Evolutionary conservation across 2,329 filamentous ascomycete genomes (phyloP).

Genomic region (Hymenoscyphus infarciens): DNA sequence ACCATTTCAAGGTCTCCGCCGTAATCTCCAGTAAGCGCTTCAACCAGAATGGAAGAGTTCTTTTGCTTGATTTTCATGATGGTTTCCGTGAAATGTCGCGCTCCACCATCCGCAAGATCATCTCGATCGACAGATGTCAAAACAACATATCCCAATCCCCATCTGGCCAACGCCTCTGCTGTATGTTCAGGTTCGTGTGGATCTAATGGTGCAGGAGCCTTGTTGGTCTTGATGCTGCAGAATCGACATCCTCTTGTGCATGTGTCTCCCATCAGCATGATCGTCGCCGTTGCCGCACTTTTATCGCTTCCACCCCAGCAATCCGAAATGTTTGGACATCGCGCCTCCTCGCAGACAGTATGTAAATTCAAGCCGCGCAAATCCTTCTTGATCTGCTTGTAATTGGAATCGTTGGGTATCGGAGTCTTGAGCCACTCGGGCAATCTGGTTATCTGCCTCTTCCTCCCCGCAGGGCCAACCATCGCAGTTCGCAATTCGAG

Average conservation of each 20-base stretch:
- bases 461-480: constrained; percentile 60
- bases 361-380: constrained; percentile 84
- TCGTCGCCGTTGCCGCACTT: constrained; percentile 88
- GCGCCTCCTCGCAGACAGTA: constrained; percentile 96
- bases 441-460: constrained; percentile 67
- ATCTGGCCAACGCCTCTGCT: constrained; percentile 84
- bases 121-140: constrained; percentile 92
- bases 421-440: constrained; percentile 96
- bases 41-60: constrained; percentile 71
- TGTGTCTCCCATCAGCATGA: constrained; percentile 99
- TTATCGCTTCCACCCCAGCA: constrained; percentile 95
- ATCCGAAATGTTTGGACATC: constrained; percentile 95
- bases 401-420: constrained; percentile 80
- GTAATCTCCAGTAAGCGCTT: constrained; percentile 86
- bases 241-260: constrained; percentile 96
- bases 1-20: constrained; percentile 84
- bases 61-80: constrained; percentile 90
- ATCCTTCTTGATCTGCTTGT: constrained; percentile 92
- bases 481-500: constrained; percentile 59
- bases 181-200: constrained; percentile 96
- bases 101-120: constrained; percentile 84
- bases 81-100: constrained; percentile 87
- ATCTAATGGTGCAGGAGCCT: constrained; percentile 73
- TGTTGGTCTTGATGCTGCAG: constrained; percentile 91
- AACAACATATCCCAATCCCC: constrained; percentile 95